phyloP scores from a whole-genome alignment of 2,329 filamentous ascomycete genomes.

The Sclerotinia spermophila region DNA sequence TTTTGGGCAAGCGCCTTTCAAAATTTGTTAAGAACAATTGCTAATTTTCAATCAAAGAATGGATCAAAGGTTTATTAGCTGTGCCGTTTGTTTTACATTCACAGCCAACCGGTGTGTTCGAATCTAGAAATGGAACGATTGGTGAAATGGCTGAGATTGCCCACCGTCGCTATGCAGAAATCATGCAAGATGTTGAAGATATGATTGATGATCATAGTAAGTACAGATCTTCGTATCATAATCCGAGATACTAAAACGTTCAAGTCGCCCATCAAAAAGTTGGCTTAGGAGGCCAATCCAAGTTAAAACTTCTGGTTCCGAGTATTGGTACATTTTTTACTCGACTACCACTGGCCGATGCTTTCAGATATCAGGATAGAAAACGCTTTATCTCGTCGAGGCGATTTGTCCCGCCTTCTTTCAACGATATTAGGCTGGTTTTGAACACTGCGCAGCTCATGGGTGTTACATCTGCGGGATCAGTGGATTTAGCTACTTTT shows the following conservation, averaged over 20 bases:
- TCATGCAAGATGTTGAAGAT: slow-evolving; percentile 87
- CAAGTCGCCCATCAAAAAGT: slow-evolving; percentile 68
- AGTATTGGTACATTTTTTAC: slow-evolving; percentile 94
- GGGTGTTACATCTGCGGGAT: slow-evolving; percentile 72
- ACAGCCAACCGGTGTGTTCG: slow-evolving; percentile 84
- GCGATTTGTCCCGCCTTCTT: slow-evolving; percentile 90
- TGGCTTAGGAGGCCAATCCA: slow-evolving; percentile 68
- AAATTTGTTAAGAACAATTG: neutral
- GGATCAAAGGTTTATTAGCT: slow-evolving; percentile 92
- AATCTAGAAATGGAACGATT: slow-evolving; percentile 60
- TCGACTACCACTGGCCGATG: slow-evolving; percentile 76
- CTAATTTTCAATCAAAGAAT: slow-evolving; percentile 55
- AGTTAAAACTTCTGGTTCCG: slow-evolving; percentile 87
- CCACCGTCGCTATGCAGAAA: slow-evolving; percentile 87
- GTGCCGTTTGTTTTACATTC: slow-evolving; percentile 97
- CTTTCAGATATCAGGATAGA: slow-evolving; percentile 85
- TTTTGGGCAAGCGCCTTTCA: neutral
- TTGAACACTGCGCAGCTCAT: slow-evolving; percentile 94
- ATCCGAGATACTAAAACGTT: neutral
- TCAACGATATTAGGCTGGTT: slow-evolving; percentile 91
- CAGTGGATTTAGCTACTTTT: slow-evolving; percentile 85
- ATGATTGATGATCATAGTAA: slow-evolving; percentile 90
- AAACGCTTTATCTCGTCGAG: slow-evolving; percentile 84
- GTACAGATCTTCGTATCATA: slow-evolving; percentile 26
- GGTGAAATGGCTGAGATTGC: slow-evolving; percentile 73